Evolutionary conservation across 768 basidiomycete species (phyloP).

Genomic region (Dendrothele bispora): DNA sequence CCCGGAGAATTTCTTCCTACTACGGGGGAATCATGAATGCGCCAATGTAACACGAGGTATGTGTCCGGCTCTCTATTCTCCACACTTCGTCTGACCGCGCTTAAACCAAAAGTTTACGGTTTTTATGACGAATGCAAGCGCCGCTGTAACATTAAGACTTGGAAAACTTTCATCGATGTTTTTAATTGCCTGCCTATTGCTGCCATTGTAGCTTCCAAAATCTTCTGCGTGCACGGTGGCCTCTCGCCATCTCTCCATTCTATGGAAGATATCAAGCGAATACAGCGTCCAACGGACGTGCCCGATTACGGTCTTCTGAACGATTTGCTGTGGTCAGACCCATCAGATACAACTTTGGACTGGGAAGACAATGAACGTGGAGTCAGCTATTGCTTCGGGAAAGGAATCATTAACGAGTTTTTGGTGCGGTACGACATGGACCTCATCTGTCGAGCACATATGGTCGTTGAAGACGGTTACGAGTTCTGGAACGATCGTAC

Average conservation of each 20-base stretch:
- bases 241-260: constrained; percentile 89
- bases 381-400: constrained; percentile 99
- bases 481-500: constrained; percentile 99
- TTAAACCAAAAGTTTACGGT: constrained; percentile 75
- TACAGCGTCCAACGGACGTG: constrained; percentile 96
- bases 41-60: constrained; percentile 97
- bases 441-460: constrained; percentile 98
- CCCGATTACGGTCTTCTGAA: constrained; percentile 98
- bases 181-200: constrained; percentile 99
- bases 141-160: constrained; percentile 98
- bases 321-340: constrained; percentile 97
- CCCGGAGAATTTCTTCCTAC: constrained; percentile 98
- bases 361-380: constrained; percentile 99
- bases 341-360: constrained; percentile 94
- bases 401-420: constrained; percentile 96
- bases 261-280: constrained; percentile 99
- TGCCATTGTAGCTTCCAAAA: constrained; percentile 97
- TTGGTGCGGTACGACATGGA: constrained; percentile 96
- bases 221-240: constrained; percentile 98
- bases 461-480: constrained; percentile 99
- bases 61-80: constrained; percentile 28
- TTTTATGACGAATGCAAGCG: constrained; percentile 99
- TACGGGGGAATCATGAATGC: constrained; percentile 98
- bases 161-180: constrained; percentile 99
- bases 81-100: constrained; percentile 9